phyloP scores from a whole-genome alignment of 1,284 basidiomycete genomes.

The Inonotus obliquus region DNA sequence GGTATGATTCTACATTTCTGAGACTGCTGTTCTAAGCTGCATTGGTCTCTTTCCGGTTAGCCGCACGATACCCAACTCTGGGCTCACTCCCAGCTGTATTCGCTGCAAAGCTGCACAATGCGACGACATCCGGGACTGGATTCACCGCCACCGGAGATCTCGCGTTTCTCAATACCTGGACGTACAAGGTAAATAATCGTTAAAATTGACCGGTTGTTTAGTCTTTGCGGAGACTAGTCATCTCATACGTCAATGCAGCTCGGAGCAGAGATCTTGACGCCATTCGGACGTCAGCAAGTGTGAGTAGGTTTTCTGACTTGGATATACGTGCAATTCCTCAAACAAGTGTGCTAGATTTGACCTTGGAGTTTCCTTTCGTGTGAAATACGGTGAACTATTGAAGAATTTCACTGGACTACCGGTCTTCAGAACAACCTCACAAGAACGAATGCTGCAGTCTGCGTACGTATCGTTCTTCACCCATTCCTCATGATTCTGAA shows the following conservation, averaged over 20 bases:
- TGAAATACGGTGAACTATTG: slow-evolving; percentile 54
- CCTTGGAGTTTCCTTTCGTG: slow-evolving; percentile 43
- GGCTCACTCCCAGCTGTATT: slow-evolving; percentile 8
- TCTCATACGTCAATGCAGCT: slow-evolving; percentile 41
- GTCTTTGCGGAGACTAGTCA: slow-evolving; percentile 17
- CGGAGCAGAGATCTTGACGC: slow-evolving; percentile 54
- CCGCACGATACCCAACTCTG: slow-evolving; percentile 15
- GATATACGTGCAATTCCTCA: neutral
- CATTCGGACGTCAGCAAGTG: slow-evolving; percentile 51
- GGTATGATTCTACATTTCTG: slow-evolving; percentile 31
- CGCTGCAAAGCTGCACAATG: slow-evolving; percentile 15
- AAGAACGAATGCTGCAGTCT: slow-evolving; percentile 50
- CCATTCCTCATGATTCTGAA: neutral
- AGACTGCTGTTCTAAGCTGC: neutral
- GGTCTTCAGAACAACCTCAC: slow-evolving; percentile 57
- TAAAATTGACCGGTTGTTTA: neutral
- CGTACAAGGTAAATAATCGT: slow-evolving; percentile 16
- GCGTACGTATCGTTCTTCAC: slow-evolving; percentile 34
- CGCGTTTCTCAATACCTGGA: slow-evolving; percentile 35
- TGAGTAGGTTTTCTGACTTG: slow-evolving; percentile 25
- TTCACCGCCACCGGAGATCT: slow-evolving; percentile 29
- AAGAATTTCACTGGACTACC: slow-evolving; percentile 47
- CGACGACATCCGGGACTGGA: slow-evolving; percentile 9
- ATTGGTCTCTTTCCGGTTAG: slow-evolving; percentile 35
- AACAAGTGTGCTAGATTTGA: slow-evolving; percentile 34